Conservation (phyloP, 2,329 filamentous ascomycete species). For the Alternaria sp. region DNA sequence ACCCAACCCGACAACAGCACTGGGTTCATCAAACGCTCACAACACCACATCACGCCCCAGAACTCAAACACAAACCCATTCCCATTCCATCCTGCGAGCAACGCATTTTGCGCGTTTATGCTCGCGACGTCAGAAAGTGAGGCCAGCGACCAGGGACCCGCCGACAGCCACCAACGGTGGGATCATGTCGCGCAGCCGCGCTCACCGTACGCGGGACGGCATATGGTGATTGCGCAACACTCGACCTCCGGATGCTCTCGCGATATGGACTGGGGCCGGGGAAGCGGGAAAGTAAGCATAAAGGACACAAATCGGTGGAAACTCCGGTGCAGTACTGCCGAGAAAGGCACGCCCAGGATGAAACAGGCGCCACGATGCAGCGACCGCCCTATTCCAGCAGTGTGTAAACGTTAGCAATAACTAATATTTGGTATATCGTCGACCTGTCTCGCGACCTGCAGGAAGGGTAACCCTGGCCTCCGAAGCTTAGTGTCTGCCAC, state of each 20-base stretch:
- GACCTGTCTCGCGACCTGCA: slow-evolving; percentile 23
- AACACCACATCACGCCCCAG: background rate
- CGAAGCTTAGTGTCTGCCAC: slow-evolving; percentile 29
- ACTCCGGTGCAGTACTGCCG: slow-evolving; percentile 10
- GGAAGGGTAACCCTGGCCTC: slow-evolving; percentile 13
- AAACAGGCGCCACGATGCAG: slow-evolving; percentile 10
- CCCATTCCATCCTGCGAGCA: background rate
- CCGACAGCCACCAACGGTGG: slow-evolving; percentile 8
- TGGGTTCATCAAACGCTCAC: background rate
- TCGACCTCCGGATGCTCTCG: slow-evolving; percentile 15
- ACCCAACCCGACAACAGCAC: background rate
- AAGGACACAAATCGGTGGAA: slow-evolving; percentile 16
- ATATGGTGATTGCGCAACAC: slow-evolving; percentile 23
- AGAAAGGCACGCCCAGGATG: slow-evolving; percentile 8
- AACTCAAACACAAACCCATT: background rate
- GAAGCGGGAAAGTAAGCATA: slow-evolving; percentile 21
- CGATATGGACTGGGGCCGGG: slow-evolving; percentile 15
- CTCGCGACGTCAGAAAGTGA: background rate
- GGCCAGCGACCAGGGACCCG: background rate
- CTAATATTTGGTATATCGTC: slow-evolving; percentile 4
- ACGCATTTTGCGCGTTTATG: background rate
- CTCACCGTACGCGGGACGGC: slow-evolving; percentile 12
- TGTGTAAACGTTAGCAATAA: slow-evolving; percentile 3
- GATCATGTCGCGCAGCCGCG: slow-evolving; percentile 15
- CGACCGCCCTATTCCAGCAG: slow-evolving; percentile 1